Evolutionary conservation across 345 rosid species (phyloP).

Genomic region (Streptanthus diversifolius): DNA sequence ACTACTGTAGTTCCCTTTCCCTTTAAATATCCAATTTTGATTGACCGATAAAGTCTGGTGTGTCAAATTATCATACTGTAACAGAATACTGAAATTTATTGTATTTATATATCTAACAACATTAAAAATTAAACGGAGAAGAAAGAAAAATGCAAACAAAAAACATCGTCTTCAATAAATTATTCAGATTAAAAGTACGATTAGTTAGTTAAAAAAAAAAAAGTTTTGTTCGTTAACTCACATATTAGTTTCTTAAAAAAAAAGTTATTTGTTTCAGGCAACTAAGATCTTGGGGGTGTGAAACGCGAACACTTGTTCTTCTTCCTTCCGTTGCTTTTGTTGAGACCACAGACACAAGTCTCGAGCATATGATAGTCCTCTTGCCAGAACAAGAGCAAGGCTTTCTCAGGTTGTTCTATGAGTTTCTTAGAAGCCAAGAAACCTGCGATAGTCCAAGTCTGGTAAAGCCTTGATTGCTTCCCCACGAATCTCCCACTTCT

Average conservation of each 20-base stretch:
- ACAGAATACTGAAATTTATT: background rate
- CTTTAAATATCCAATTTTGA: background rate
- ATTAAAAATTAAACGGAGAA: background rate
- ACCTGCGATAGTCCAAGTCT: constrained; percentile 90
- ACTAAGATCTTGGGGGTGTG: constrained; percentile 43
- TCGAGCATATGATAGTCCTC: constrained; percentile 90
- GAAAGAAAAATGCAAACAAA: background rate
- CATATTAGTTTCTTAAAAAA: too few relatives aligned
- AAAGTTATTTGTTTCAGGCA: background rate
- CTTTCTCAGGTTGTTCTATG: constrained; percentile 78
- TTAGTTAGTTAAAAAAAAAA: too few relatives aligned
- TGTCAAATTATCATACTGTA: background rate
- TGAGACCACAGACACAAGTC: constrained; percentile 68
- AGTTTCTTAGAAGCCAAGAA: constrained; percentile 82
- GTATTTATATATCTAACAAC: background rate
- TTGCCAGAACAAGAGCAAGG: constrained; percentile 72
- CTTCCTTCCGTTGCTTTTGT: constrained; percentile 47
- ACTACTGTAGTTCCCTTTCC: background rate
- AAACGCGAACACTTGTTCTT: constrained; percentile 57
- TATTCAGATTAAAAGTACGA: background rate
- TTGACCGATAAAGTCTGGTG: background rate
- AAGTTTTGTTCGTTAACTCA: too few relatives aligned
- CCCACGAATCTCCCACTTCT: constrained; percentile 72
- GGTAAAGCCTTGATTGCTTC: constrained; percentile 70
- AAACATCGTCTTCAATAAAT: background rate